Evolutionary conservation across 345 rosid species (phyloP).

Genomic region (Hibiscus mutabilis): DNA sequence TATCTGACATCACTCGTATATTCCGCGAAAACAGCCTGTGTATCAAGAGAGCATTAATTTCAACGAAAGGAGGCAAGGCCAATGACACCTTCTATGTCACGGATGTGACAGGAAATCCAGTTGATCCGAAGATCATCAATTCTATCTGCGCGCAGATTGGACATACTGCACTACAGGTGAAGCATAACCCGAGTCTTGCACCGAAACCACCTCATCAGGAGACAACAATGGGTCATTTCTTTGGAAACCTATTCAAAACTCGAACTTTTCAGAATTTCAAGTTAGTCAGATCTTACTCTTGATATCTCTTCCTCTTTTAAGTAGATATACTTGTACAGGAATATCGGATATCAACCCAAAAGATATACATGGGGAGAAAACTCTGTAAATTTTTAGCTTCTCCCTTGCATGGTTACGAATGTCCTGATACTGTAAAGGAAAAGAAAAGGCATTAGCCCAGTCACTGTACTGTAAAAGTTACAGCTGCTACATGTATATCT

Average conservation of each 20-base stretch:
- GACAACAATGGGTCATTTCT: constrained; percentile 34
- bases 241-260: constrained; percentile 43
- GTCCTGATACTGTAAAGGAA: constrained; percentile 15
- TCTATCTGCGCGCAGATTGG: constrained; percentile 38
- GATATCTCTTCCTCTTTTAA: neutral
- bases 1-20: constrained; percentile 48
- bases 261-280: constrained; percentile 44
- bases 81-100: constrained; percentile 45
- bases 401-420: neutral
- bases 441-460: constrained; percentile 7
- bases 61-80: constrained; percentile 38
- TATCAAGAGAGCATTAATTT: constrained; percentile 50
- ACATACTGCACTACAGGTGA: constrained; percentile 28
- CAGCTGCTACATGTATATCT: constrained; percentile 15
- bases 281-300: constrained; percentile 38
- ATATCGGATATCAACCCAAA: constrained; percentile 9
- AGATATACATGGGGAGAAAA: neutral
- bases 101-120: constrained; percentile 42
- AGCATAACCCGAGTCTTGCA: constrained; percentile 19
- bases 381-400: constrained; percentile 5
- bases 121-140: constrained; percentile 38
- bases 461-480: neutral
- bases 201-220: constrained; percentile 31
- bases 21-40: constrained; percentile 51
- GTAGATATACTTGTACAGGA: constrained; percentile 21